Evolutionary conservation across 2,329 filamentous ascomycete species (phyloP).

Genomic region (Byssochlamys sp.): DNA sequence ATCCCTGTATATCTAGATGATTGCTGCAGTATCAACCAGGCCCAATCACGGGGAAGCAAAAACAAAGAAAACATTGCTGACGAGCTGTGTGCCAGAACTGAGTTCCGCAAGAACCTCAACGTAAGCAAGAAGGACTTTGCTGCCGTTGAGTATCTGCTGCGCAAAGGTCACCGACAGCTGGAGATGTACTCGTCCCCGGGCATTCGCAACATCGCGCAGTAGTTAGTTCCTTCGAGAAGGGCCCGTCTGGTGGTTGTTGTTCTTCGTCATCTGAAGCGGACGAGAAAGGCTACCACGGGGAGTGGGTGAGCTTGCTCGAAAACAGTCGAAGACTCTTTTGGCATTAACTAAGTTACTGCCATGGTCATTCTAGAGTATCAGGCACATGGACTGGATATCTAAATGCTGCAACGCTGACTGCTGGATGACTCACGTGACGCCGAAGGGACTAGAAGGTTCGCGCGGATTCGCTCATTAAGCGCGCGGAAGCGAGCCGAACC

Average conservation of each 20-base stretch:
- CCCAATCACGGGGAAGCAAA: not conserved
- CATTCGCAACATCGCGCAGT: conserved; percentile 60
- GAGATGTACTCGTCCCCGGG: conserved; percentile 71
- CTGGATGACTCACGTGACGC: not conserved
- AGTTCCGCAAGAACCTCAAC: conserved; percentile 62
- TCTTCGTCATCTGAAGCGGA: not conserved
- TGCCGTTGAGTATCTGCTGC: conserved; percentile 73
- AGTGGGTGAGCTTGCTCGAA: not conserved
- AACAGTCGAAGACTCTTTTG: not conserved
- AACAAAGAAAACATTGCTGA: conserved; percentile 5
- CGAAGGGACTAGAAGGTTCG: not conserved
- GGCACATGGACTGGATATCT: not conserved
- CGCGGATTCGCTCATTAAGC: not conserved
- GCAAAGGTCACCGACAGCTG: conserved; percentile 71
- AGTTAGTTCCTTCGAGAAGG: not conserved
- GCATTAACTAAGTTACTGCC: not conserved
- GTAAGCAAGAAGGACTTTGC: conserved; percentile 77
- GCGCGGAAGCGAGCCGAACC: conserved; percentile 3
- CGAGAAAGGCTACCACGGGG: not conserved
- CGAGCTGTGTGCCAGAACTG: conserved; percentile 42
- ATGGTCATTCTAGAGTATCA: not conserved
- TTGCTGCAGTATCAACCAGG: conserved; percentile 1
- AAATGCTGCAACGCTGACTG: not conserved
- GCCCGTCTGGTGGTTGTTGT: not conserved
- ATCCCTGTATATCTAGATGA: not conserved